These are phyloP conservation scores for Dendrocalamus sinicus DNA, from an alignment of 176 grass and related monocot species.

Conservation along the genomic window DNA sequence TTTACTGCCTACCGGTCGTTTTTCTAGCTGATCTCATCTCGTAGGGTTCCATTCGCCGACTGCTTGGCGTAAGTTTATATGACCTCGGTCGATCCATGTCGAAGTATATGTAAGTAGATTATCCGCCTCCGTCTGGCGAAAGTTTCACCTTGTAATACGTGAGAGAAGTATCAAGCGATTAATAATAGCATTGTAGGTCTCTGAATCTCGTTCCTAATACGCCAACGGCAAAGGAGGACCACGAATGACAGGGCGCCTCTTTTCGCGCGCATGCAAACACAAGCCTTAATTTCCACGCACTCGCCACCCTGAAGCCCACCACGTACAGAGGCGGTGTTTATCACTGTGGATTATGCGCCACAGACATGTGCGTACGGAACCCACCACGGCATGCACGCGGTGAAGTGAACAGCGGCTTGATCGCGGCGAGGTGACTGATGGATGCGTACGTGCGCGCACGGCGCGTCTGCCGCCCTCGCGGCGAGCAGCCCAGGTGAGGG, in stretches of 20 bases:
- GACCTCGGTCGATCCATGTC: neutral
- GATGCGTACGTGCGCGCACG: neutral
- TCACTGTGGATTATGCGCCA: neutral
- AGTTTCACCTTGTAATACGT: neutral
- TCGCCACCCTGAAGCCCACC: neutral
- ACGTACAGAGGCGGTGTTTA: neutral
- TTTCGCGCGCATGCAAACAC: neutral
- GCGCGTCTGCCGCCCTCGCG: slow-evolving; percentile 1
- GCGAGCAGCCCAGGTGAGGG: slow-evolving; percentile 23
- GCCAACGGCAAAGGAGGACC: neutral
- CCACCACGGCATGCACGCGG: neutral
- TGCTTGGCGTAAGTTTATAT: neutral
- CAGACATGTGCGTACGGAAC: neutral
- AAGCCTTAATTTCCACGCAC: neutral
- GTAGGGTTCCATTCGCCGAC: neutral
- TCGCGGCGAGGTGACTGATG: neutral
- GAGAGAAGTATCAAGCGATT: neutral
- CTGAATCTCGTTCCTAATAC: neutral
- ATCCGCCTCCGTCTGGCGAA: neutral
- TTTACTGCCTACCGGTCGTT: neutral
- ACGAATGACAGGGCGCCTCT: neutral
- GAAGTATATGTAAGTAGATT: neutral
- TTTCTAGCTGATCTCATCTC: neutral
- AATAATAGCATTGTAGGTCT: neutral
- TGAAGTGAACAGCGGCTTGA: neutral